Base-by-base conservation (phyloP, 2,329 filamentous ascomycete genomes). In the Phyllosticta citriasiana region DNA sequence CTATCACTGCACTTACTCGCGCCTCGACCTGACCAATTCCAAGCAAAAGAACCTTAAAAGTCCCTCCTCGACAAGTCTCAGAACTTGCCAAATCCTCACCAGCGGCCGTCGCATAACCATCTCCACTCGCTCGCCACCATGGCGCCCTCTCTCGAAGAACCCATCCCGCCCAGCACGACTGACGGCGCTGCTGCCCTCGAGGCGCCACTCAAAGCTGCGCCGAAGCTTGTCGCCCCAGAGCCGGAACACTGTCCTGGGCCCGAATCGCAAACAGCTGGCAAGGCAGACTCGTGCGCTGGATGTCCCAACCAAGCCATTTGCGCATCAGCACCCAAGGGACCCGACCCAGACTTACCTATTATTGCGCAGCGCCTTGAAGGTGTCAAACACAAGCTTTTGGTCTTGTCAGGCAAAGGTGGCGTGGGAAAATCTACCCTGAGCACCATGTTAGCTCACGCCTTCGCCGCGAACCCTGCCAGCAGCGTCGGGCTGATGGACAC, bases 291-390 rank as follows among this genome's bases (percentile, higher is more conserved):
- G 53, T 99, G 94, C 78, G 90, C 88, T 55, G 92, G 92, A 59
- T 99, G 94, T 71, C 94, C 94, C 1, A 99, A 99, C 78, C 92
- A 99, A 78, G 80, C 85, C 55, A 96, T 99, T 69, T 99, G 94
- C 79, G 92, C 93, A 19, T 89, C 92, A 1, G 89, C 92, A 1
- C 92, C 93, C 24, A 97, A 97, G 76, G 94, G 93, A 0, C 93
- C 94, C 1, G 94, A 99, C 72, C 93, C 93, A 0, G 94, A 99
- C 73, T 89, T 97, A 54, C 87, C 91, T 2, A 74, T 94, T 66
- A 97, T 99, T 68, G 88, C 91, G 16, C 84, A 87, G 61, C 89
- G 93, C 3, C 85, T 99, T 2, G 81, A 86, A 10, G 84, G 84
- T 57, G 88, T 99, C 64, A 85, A 85, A 68, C 93, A 97, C 78